These are phyloP conservation scores for Cardamine chenopodiifolia DNA, from an alignment of 345 rosid species.

Conservation along the genomic window DNA sequence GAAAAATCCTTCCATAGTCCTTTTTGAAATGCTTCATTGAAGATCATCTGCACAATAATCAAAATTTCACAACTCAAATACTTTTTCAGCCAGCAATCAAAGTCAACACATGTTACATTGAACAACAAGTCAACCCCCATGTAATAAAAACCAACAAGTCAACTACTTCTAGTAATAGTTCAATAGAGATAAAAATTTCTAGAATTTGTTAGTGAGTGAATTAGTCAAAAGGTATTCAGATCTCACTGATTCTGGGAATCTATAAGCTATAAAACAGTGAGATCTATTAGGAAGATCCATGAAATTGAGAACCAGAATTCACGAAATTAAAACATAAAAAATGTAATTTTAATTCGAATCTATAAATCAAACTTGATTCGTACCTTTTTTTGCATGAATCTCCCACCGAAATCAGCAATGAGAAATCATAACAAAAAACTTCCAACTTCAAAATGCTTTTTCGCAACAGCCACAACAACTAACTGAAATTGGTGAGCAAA, in stretches of 20 bases:
- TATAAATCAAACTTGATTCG: background rate
- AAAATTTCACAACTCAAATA: background rate
- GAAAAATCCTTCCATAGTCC: conserved; percentile 97
- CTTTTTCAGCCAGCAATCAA: background rate
- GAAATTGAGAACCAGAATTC: background rate
- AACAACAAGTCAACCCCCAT: background rate
- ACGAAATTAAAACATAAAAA: background rate
- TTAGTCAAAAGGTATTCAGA: background rate
- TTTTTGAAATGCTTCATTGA: conserved; percentile 76
- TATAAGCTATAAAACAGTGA: background rate
- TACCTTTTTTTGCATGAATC: conserved; percentile 23
- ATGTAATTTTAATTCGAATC: background rate
- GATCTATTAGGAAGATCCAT: background rate
- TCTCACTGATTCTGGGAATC: conserved; percentile 14
- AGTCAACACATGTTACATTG: background rate
- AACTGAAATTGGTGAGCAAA: no score
- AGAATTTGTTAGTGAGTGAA: background rate
- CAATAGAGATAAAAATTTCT: background rate
- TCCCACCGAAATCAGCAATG: no score
- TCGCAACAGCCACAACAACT: no score
- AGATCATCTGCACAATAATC: conserved; percentile 57
- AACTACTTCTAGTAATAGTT: background rate
- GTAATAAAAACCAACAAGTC: background rate
- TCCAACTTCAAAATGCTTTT: no score
- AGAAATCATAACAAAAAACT: no score